Evolutionary conservation across 1,139 yeast genomes (phyloP).

Genomic region (Yamadazyma dushanensis): DNA sequence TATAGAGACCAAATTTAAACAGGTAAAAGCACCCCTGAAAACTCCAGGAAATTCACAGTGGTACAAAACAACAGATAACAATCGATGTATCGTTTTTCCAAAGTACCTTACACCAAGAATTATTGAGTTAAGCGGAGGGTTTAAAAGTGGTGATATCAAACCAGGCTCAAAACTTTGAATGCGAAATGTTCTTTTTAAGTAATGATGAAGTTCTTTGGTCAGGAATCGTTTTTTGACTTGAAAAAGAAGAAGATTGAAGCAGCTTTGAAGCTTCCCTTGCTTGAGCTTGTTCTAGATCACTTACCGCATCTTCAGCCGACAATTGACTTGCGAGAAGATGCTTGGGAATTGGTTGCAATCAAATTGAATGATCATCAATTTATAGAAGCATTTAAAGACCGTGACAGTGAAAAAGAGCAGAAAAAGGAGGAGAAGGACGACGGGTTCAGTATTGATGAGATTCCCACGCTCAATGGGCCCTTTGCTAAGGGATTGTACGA

Average conservation of each 20-base stretch:
- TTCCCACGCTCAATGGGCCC: slow-evolving; percentile 32
- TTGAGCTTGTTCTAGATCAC: slow-evolving; percentile 29
- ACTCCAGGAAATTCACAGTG: too few species aligned
- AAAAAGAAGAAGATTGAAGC: slow-evolving; percentile 28
- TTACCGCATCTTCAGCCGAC: slow-evolving; percentile 37
- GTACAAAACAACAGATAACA: too few species aligned
- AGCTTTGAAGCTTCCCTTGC: slow-evolving; percentile 27
- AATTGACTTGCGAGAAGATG: slow-evolving; percentile 25
- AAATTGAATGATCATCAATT: slow-evolving; percentile 26
- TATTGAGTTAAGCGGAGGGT: too few species aligned
- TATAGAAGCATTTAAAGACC: slow-evolving; percentile 5
- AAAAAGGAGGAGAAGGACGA: slow-evolving; percentile 7
- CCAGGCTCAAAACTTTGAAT: too few species aligned
- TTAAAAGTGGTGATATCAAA: too few species aligned
- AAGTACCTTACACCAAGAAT: neutral
- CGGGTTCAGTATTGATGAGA: slow-evolving; percentile 18
- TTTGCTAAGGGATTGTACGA: slow-evolving; percentile 27
- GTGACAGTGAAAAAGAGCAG: neutral
- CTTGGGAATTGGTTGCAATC: slow-evolving; percentile 40
- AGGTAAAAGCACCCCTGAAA: too few species aligned
- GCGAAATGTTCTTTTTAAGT: neutral
- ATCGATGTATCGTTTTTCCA: too few species aligned
- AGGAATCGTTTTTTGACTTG: slow-evolving; percentile 28
- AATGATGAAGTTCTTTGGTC: slow-evolving; percentile 10
- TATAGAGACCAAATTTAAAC: too few species aligned